phyloP scores from a whole-genome alignment of 2,329 filamentous ascomycete genomes.

The Juglanconis sp. region DNA sequence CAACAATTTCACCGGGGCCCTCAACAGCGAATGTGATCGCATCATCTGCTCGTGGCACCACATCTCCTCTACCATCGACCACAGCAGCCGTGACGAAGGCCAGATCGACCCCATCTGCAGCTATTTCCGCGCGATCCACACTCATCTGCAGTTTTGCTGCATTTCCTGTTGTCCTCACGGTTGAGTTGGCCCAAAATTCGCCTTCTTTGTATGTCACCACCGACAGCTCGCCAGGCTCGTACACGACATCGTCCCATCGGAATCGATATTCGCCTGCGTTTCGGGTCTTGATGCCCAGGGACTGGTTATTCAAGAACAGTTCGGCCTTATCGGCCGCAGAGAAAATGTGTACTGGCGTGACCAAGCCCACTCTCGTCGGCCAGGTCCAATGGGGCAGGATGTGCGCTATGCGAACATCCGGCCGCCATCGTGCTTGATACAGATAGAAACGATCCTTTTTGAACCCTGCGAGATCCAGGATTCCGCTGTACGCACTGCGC shows the following conservation, averaged over 20 bases:
- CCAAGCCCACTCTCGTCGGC: conserved; percentile 42
- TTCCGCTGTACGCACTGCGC: conserved; percentile 53
- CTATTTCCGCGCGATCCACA: conserved; percentile 38
- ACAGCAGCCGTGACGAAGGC: conserved; percentile 44
- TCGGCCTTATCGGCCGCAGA: conserved; percentile 51
- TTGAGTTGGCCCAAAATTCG: conserved; percentile 41
- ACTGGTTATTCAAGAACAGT: conserved; percentile 50
- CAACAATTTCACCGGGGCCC: conserved; percentile 42
- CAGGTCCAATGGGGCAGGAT: conserved; percentile 57
- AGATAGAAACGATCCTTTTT: conserved; percentile 54
- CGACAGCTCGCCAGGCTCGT: conserved; percentile 43
- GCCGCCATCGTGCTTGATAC: conserved; percentile 52
- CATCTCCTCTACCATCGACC: conserved; percentile 39
- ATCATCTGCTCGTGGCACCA: conserved; percentile 41
- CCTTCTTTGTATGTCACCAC: conserved; percentile 49
- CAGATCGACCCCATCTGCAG: conserved; percentile 42
- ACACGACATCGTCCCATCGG: conserved; percentile 50
- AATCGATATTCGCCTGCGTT: conserved; percentile 42
- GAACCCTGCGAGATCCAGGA: conserved; percentile 56
- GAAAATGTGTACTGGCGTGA: conserved; percentile 54
- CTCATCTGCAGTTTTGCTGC: conserved; percentile 36
- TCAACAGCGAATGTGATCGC: conserved; percentile 40
- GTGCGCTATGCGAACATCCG: conserved; percentile 45
- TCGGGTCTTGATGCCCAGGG: conserved; percentile 38
- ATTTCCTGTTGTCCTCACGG: conserved; percentile 37